phyloP scores from a whole-genome alignment of 345 rosid genomes.

The Eucalyptus lansdowneana region DNA sequence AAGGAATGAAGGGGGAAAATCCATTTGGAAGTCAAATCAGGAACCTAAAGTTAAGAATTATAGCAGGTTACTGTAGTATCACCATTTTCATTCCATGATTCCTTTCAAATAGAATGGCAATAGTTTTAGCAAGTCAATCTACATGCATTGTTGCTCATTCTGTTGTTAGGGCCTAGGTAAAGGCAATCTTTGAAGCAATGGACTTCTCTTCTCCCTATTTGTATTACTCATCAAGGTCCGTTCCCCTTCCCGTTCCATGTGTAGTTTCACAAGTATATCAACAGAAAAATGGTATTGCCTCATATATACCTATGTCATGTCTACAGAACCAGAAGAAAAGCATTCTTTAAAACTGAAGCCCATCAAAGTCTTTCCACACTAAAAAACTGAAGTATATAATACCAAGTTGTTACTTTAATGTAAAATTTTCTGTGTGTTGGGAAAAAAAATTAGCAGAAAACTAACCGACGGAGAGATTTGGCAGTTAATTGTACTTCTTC shows the following conservation, averaged over 20 bases:
- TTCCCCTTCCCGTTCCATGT: background rate
- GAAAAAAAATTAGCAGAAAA: background rate
- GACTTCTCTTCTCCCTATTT: background rate
- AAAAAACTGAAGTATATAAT: background rate
- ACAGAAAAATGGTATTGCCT: background rate
- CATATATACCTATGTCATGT: background rate
- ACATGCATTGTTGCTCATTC: background rate
- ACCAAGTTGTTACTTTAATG: background rate
- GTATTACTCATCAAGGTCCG: background rate
- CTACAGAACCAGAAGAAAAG: background rate
- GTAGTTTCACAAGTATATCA: background rate
- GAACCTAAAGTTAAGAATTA: background rate
- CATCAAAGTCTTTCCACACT: background rate
- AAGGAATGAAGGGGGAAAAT: background rate
- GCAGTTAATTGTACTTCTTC: constrained; percentile 88
- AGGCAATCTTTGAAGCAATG: background rate
- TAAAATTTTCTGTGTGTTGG: background rate
- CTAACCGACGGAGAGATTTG: constrained; percentile 73
- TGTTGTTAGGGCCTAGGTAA: background rate
- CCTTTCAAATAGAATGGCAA: background rate
- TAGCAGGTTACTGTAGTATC: background rate
- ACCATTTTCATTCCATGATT: background rate
- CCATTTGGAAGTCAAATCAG: background rate
- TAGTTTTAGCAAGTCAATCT: background rate
- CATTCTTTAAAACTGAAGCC: background rate